phyloP scores from a whole-genome alignment of 306 rosid species.

The Mimosa bimucronata region DNA sequence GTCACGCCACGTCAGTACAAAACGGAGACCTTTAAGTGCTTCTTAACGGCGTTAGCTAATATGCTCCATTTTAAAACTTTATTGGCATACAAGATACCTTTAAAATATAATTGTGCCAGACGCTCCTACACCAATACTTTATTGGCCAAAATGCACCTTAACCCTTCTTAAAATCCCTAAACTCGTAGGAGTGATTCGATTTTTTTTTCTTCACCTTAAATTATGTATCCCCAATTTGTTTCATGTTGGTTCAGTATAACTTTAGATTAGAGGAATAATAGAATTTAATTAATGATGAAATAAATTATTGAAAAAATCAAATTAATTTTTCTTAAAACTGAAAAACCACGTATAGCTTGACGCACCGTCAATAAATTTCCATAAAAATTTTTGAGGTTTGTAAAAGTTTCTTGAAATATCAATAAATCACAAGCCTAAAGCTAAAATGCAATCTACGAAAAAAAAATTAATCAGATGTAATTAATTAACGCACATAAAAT shows the following conservation, averaged over 20 bases:
- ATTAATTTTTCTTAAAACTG: neutral
- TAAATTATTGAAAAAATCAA: neutral
- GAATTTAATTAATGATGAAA: neutral
- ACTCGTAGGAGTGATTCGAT: neutral
- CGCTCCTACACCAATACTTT: too few species aligned
- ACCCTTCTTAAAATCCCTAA: neutral
- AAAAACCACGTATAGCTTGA: neutral
- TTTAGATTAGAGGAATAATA: neutral
- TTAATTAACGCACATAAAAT: neutral
- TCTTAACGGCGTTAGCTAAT: too few species aligned
- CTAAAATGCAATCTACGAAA: neutral
- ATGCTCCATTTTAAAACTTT: too few species aligned
- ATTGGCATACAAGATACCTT: too few species aligned
- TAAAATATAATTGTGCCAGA: too few species aligned
- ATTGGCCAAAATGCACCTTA: too few species aligned
- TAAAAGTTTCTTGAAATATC: neutral
- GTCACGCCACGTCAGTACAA: too few species aligned
- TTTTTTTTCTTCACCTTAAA: neutral
- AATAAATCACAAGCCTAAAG: neutral
- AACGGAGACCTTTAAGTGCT: too few species aligned
- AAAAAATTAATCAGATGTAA: neutral
- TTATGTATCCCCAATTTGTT: neutral
- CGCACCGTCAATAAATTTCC: neutral
- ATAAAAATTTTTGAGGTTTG: neutral
- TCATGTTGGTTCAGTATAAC: neutral